Evolutionary conservation across 1,284 basidiomycete species (phyloP), one percentile per base, ranked within the genome.

Genomic region (Rhodotorula sp.): DNA sequence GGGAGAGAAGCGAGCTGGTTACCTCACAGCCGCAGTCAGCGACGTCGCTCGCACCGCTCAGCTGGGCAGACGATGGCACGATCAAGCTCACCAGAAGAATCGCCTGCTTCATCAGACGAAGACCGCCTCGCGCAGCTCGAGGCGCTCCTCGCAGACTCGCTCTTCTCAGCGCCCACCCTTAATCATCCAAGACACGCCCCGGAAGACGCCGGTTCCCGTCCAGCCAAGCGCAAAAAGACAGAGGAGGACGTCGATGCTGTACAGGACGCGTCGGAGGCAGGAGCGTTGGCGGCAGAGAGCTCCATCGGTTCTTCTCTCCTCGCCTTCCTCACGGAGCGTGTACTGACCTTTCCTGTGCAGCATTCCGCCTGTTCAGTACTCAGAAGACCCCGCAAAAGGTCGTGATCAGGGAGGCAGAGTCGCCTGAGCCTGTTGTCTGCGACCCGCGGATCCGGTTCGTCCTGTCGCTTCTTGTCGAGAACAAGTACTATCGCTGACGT

Each of bases 331-430:
- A 18, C 8, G 11, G 5, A 8, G 18, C 5, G 11, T 15, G 6
- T 20, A 11, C 51, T 62, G 18, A 50, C 46, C 22, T 1, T 8
- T 4, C 1, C 15, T 16, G 11, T 11, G 48, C 67, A 61, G 64
- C 64, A 0, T 73, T 73, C 53, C 63, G 71, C 0, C 63, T 73
- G 10, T 74, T 74, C 64, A 74, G 72, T 31, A 52, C 65, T 0
- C 65, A 69, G 30, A 67, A 60, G 15, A 34, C 52, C 0, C 72
- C 72, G 13, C 53, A 57, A 7, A 24, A 24, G 15, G 64, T 74
- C 34, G 63, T 67, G 13, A 59, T 74, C 37, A 53, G 62, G 34
- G 63, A 67, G 46, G 59, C 50, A 24, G 44, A 64, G 18, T 40
- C 58, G 22, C 50, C 51, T 8, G 50, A 61, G 16, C 62, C 62